These are phyloP conservation scores for Diaporthe nobilis DNA, from an alignment of 2,329 filamentous ascomycete genomes.

Conservation along the genomic window DNA sequence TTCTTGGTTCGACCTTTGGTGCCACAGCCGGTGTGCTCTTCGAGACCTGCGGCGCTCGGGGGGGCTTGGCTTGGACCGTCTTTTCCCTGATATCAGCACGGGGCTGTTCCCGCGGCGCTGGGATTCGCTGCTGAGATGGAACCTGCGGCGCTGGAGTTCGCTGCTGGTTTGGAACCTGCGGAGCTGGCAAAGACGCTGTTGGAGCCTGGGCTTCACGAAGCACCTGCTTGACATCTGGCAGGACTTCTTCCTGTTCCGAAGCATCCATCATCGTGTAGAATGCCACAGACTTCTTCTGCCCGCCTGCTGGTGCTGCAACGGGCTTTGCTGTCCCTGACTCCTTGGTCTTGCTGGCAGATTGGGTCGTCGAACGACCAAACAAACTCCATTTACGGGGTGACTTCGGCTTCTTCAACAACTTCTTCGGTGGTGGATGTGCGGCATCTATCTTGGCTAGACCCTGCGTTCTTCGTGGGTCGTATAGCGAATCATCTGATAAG, in stretches of 20 bases:
- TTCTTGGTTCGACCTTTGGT: slow-evolving; percentile 23
- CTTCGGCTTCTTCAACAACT: slow-evolving; percentile 67
- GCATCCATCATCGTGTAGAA: slow-evolving; percentile 75
- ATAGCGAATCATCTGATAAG: slow-evolving; percentile 69
- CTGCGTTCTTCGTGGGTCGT: slow-evolving; percentile 56
- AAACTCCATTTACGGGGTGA: slow-evolving; percentile 75
- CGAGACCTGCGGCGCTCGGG: neutral
- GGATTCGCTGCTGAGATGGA: neutral
- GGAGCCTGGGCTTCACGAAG: slow-evolving; percentile 64
- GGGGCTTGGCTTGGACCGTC: neutral
- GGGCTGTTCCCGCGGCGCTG: slow-evolving; percentile 6
- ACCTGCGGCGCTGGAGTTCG: neutral
- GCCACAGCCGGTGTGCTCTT: slow-evolving; percentile 20
- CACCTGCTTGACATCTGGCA: slow-evolving; percentile 61
- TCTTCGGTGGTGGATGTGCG: slow-evolving; percentile 60
- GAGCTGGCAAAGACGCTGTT: slow-evolving; percentile 36
- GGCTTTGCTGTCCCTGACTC: slow-evolving; percentile 55
- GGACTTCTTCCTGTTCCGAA: slow-evolving; percentile 64
- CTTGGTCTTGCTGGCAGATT: slow-evolving; percentile 55
- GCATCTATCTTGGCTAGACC: slow-evolving; percentile 50
- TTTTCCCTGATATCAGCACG: neutral
- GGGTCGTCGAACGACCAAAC: slow-evolving; percentile 69
- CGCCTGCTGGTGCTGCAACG: slow-evolving; percentile 63
- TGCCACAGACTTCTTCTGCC: slow-evolving; percentile 66
- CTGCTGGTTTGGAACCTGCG: slow-evolving; percentile 1